Evolutionary conservation across 2,329 filamentous ascomycete species (phyloP).

Genomic region (Fusarium illudens): DNA sequence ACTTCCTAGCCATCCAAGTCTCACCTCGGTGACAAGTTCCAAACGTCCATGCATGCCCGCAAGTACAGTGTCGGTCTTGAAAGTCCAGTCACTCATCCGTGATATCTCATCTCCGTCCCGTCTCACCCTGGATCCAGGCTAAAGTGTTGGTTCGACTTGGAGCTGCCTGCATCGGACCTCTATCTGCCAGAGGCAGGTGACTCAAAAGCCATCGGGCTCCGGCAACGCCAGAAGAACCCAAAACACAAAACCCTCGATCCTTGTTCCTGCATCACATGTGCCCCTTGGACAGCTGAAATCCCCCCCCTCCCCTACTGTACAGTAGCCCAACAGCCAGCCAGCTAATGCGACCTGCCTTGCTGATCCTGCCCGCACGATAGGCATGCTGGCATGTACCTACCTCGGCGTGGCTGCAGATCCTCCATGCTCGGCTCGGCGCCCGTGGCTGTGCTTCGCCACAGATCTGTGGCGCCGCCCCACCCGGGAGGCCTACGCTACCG

Average conservation of each 20-base stretch:
- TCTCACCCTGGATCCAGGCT: neutral
- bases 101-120: neutral
- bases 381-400: slow-evolving; percentile 4
- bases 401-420: slow-evolving; percentile 31
- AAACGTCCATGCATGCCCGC: neutral
- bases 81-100: neutral
- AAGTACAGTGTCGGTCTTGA: neutral
- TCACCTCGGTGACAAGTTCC: neutral
- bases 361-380: slow-evolving; percentile 19
- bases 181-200: slow-evolving; percentile 4
- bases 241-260: neutral
- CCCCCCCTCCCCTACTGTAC: slow-evolving; percentile 4
- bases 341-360: slow-evolving; percentile 28
- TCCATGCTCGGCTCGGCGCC: neutral
- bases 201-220: slow-evolving; percentile 7
- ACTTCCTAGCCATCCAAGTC: neutral
- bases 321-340: neutral
- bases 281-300: slow-evolving; percentile 42
- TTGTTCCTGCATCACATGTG: slow-evolving; percentile 8
- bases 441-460: slow-evolving; percentile 32
- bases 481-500: slow-evolving; percentile 33
- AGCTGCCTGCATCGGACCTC: neutral
- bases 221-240: neutral
- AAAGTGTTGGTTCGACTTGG: neutral
- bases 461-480: slow-evolving; percentile 27